Evolutionary conservation across 768 basidiomycete species (phyloP), one percentile per base, ranked within the genome.

Genomic region (Omphalotus guepiniiformis): DNA sequence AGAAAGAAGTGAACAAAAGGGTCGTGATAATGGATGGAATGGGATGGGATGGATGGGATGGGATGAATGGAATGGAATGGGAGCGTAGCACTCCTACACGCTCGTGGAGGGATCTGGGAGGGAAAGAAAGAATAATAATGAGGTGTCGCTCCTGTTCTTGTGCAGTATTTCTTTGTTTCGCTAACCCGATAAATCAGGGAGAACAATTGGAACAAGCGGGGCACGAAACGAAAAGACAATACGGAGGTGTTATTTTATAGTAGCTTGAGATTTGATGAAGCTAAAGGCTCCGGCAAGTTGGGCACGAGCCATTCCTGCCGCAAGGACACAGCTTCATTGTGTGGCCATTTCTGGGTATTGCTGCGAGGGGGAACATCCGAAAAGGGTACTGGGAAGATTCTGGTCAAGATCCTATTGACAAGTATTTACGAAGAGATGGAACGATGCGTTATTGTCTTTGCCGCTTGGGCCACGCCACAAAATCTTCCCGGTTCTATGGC

Each of bases 151-250:
- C n/a, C 58, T 62, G 63, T 63, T 49, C 64, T 55, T 63, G 66
- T 61, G 63, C 66, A 62, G 59, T 71, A 71, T 75, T 72, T 69
- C 64, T 73, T 72, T 73, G 71, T 73, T 67, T 71, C 70, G 67
- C 64, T 68, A 55, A 52, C 34, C 54, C 58, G 65, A 63, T 58
- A 56, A 62, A 66, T 66, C 65, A 64, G 63, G 66, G 37, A 39
- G 66, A 72, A 78, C 82, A 81, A 83, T 82, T 83, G 80, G 75
- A 67, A 70, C 69, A 65, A 69, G 74, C 72, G 78, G 78, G 78
- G 76, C 75, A 76, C 77, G 60, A 69, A 75, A 71, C 71, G 68
- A 64, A 55, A 65, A 68, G 65, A 80, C 78, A 80, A 80, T 80
- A 77, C 71, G 64, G 55, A 58, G 58, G 60, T 67, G 67, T 62